A percentile compares a stretch with the other conserved stretches of the same genome.
Evolutionary conservation across 371 early-diverging fungal species (phyloP).

Genomic region (Apophysomyces sp.): DNA sequence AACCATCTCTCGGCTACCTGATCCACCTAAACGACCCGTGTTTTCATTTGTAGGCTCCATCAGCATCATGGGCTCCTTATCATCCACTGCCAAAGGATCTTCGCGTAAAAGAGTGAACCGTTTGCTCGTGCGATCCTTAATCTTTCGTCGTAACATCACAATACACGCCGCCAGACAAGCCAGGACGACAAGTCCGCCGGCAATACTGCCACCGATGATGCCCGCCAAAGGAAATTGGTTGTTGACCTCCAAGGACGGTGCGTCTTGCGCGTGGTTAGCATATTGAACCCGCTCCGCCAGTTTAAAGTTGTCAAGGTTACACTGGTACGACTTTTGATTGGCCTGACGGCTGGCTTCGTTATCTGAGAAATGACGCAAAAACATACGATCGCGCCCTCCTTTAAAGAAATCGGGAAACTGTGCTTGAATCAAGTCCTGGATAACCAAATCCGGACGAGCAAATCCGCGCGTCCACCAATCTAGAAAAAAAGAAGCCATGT

Average conservation of each 20-base stretch:
- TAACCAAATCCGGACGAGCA: constrained; percentile 31
- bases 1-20: background rate
- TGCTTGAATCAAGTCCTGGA: constrained; percentile 30
- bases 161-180: background rate
- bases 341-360: constrained; percentile 6
- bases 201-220: background rate
- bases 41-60: background rate
- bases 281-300: background rate
- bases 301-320: constrained; percentile 2
- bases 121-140: constrained; percentile 4
- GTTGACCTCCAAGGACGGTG: background rate
- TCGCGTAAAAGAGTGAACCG: background rate
- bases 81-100: background rate
- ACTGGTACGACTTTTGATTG: background rate
- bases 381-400: constrained; percentile 15
- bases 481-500: constrained; percentile 7
- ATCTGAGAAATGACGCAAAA: constrained; percentile 25
- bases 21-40: constrained; percentile 9
- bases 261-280: background rate
- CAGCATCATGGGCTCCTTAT: constrained; percentile 2
- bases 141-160: constrained; percentile 1
- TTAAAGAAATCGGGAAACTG: constrained; percentile 30
- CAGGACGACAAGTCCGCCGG: background rate
- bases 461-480: constrained; percentile 32
- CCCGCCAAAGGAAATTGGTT: background rate